Evolutionary conservation across 2,329 filamentous ascomycete species (phyloP).

Genomic region (Fusarium multiceps): DNA sequence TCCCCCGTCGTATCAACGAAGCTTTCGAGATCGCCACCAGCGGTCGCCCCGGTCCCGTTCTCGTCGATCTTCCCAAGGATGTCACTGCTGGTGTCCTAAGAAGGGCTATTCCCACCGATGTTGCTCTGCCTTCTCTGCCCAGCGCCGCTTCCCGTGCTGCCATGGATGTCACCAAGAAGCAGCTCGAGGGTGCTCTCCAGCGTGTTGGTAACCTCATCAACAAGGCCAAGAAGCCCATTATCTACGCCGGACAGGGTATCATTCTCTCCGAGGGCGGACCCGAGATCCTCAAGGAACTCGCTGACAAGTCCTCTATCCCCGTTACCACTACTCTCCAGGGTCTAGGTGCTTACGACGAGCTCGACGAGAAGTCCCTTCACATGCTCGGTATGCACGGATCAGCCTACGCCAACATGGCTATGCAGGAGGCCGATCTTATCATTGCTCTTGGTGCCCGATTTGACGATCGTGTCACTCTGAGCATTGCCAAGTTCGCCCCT

Average conservation of each 20-base stretch:
- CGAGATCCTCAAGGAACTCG: slow-evolving; percentile 82
- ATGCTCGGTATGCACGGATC: slow-evolving; percentile 99
- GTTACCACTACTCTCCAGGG: slow-evolving; percentile 97
- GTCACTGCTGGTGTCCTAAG: slow-evolving; percentile 87
- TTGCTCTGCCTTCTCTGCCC: slow-evolving; percentile 80
- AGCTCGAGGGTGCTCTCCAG: slow-evolving; percentile 78
- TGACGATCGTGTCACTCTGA: slow-evolving; percentile 92
- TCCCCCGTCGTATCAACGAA: slow-evolving; percentile 94
- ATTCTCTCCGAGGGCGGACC: slow-evolving; percentile 83
- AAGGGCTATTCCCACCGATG: slow-evolving; percentile 81
- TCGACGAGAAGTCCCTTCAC: slow-evolving; percentile 92
- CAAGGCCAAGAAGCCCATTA: slow-evolving; percentile 89
- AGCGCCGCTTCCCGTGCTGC: slow-evolving; percentile 86
- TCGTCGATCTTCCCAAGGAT: slow-evolving; percentile 97
- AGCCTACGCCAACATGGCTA: slow-evolving; percentile 97
- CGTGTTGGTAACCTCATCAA: slow-evolving; percentile 88
- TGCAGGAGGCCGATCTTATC: slow-evolving; percentile 96
- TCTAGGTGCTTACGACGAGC: slow-evolving; percentile 90
- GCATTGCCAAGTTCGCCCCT: slow-evolving; percentile 87
- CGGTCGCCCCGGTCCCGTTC: slow-evolving; percentile 90
- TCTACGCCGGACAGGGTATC: slow-evolving; percentile 94
- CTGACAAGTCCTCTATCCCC: slow-evolving; percentile 90
- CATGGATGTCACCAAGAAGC: slow-evolving; percentile 75
- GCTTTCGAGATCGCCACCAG: slow-evolving; percentile 98
- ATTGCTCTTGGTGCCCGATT: slow-evolving; percentile 94